Base-by-base conservation (phyloP, 208 protist species). In the Tritrichomonas foetus region DNA sequence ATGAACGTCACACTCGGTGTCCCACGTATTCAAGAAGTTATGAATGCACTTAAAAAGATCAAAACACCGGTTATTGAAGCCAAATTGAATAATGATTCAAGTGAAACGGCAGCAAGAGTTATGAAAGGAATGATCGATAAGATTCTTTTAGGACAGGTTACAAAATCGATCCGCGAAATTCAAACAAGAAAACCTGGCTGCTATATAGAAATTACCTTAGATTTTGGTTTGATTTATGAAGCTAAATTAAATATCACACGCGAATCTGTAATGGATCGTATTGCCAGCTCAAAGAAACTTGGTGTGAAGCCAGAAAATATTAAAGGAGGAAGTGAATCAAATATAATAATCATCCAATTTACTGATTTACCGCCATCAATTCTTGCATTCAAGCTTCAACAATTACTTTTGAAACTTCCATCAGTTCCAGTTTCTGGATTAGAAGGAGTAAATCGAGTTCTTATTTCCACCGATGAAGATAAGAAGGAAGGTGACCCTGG, bases 41-140 rank as follows among this genome's bases (percentile, higher is more conserved):
- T 99, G 95, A 99, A 99, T 95, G 99, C 98, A 0, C 97, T 97
- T 93, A 97, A 97, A 74, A 98, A 97, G 66, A 99, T 99, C 94
- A 97, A 96, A 36, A 99, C 99, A 14, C 99, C 99, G 0, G 98
- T 99, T 82, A 98, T 99, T 66, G 98, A 96, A 1, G 98, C 97
- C 0, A 95, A 96, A 25, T 96, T 99, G 30, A 94, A 96, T 16
- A 94, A 94, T 20, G 69, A 95, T 3, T 36, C 93, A 36, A 93
- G 96, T 74, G 95, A 96, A 55, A 92, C n/a, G 9, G 94, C 78
- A 27, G 94, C 94, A 20, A 89, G 33, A 64, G 14, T 47, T 33
- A 41, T 94, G 0, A 49, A 92, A 61, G 80, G 84, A 14, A 41
- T 92, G 0, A 72, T 94, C 9, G 64, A 93, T 22, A 61, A 30